Base-by-base conservation (phyloP, 139 green algal species). In the Chlamydomonas sp. region DNA sequence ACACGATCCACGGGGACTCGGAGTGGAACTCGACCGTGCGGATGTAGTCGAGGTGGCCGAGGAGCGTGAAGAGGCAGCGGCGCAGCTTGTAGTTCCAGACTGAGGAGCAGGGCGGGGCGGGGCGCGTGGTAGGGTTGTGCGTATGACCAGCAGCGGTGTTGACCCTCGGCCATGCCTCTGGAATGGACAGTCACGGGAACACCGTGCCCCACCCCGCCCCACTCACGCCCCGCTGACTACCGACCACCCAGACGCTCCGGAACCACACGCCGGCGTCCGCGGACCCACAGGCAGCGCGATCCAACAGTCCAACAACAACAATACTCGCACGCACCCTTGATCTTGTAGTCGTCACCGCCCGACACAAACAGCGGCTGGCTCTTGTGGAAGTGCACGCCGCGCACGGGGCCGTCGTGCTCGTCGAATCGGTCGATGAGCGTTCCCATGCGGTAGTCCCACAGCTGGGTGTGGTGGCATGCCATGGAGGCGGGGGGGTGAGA, bases 361-460 rank as follows among this genome's bases (percentile, higher is more conserved):
- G 97, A 97, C 35, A 98, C 95, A 78, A 99, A 99, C 43, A 99
- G 83, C 6, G 95, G 95, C 84, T 99, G 95, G 1, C 81, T 85
- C 62, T 85, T 90, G 82, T 98, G 95, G 76, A 99, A 99, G 78
- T 97, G 78, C 22, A 99, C 90, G 39, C 95, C 94, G 10, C 95
- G 87, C 8, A 99, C 95, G 29, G 95, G 95, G 3, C 95, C 95
- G 50, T 99, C 95, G 70, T 99, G 95, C 87, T 99, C 95, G 72
- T 99, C 95, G 70, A 99, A 99, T 5, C 94, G 84, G 78, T 99
- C 95, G 73, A 99, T 98, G 3, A 99, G 81, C 2, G 95, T 99
- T 36, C 95, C 95, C 94, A 99, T 99, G 38, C 95, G 87, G 78
- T 98, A 99, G 84, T 99, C 95, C 95, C 95, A 99, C 50, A 99